Evolutionary conservation across 257 asterid genomes (phyloP).

Genomic region (Primulina huaijiensis): DNA sequence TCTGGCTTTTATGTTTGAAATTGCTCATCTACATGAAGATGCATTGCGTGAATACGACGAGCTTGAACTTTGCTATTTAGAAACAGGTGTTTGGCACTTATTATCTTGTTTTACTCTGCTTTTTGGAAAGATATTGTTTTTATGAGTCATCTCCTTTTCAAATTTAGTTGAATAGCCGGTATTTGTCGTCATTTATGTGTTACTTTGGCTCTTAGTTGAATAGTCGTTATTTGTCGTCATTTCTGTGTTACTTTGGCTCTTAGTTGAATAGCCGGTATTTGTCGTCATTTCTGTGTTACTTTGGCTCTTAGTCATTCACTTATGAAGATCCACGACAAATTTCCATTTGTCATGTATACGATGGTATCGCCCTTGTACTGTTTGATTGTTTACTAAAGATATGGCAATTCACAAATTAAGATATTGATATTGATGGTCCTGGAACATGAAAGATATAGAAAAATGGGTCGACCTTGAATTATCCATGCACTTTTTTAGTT

Average conservation of each 20-base stretch:
- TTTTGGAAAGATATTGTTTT: constrained; percentile 23
- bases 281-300: neutral
- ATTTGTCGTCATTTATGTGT: too few relatives aligned
- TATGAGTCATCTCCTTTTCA: neutral
- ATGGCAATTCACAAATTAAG: neutral
- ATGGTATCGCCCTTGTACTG: constrained; percentile 1
- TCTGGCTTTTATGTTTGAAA: constrained; percentile 97
- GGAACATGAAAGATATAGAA: neutral
- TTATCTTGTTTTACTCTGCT: constrained; percentile 21
- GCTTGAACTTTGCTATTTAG: constrained; percentile 97
- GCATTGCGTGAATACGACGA: constrained; percentile 98
- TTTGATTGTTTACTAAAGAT: neutral
- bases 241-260: too few relatives aligned
- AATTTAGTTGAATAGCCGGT: neutral
- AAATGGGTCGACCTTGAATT: neutral
- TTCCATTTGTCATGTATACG: constrained; percentile 6
- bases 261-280: constrained; percentile 5
- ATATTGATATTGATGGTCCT: constrained; percentile 17
- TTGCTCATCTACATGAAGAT: constrained; percentile 96
- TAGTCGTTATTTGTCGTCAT: too few relatives aligned
- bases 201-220: too few relatives aligned
- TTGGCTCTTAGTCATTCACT: constrained; percentile 14
- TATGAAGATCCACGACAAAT: neutral
- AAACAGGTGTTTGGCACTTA: constrained; percentile 66
- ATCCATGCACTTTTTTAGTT: neutral